These are phyloP conservation scores for Candida ficus DNA, from an alignment of 805 yeast species.

Conservation along the genomic window DNA sequence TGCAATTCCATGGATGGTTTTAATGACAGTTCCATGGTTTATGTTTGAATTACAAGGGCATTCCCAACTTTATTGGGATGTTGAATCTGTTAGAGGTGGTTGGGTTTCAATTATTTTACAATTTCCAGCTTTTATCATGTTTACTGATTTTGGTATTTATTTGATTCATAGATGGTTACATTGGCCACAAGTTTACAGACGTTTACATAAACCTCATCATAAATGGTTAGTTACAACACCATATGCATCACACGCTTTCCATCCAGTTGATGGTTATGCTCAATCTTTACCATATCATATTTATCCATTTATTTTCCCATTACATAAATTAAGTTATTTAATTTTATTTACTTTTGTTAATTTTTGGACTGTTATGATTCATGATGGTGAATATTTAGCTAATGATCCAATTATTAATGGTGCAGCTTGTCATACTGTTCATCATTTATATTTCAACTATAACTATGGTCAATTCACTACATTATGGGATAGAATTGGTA, in stretches of 20 bases:
- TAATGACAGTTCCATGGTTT: slow-evolving; percentile 87
- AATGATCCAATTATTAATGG: slow-evolving; percentile 94
- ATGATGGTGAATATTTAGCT: slow-evolving; percentile 93
- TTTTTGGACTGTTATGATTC: slow-evolving; percentile 98
- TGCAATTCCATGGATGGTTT: slow-evolving; percentile 87
- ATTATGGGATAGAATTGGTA: slow-evolving; percentile 95
- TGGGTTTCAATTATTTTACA: slow-evolving; percentile 61
- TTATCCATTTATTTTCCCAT: slow-evolving; percentile 87
- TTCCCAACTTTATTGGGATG: slow-evolving; percentile 68
- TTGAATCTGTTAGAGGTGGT: slow-evolving; percentile 61
- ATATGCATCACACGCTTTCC: slow-evolving; percentile 97
- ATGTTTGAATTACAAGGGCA: slow-evolving; percentile 77
- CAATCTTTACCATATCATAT: slow-evolving; percentile 93
- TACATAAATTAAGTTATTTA: slow-evolving; percentile 82
- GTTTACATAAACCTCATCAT: slow-evolving; percentile 94
- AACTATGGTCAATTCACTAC: slow-evolving; percentile 98
- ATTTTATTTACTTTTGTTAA: slow-evolving; percentile 84
- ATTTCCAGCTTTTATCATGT: slow-evolving; percentile 75
- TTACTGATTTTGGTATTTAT: slow-evolving; percentile 92
- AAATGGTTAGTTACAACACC: slow-evolving; percentile 99
- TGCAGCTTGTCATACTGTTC: slow-evolving; percentile 97
- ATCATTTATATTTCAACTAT: slow-evolving; percentile 94
- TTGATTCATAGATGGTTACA: slow-evolving; percentile 90
- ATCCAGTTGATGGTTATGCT: slow-evolving; percentile 92
- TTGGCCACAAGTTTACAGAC: slow-evolving; percentile 85